Conservation (phyloP, 1,284 basidiomycete genomes). For the Moniliella sp. region DNA sequence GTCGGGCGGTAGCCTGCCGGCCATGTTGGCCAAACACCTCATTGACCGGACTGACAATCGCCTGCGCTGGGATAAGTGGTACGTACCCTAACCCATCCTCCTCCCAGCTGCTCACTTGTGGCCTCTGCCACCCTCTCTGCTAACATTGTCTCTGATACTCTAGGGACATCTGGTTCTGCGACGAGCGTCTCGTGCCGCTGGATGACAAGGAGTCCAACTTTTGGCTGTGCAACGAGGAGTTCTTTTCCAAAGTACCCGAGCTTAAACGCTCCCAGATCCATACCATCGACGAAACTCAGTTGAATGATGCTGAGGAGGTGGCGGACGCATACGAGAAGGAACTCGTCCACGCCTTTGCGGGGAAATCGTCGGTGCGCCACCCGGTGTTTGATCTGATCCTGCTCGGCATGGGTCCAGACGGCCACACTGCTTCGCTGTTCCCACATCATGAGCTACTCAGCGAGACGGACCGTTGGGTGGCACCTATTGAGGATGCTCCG, state of each 20-base stretch:
- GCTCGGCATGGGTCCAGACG: conserved; percentile 43
- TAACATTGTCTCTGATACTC: neutral
- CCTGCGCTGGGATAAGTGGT: conserved; percentile 91
- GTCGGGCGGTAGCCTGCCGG: conserved; percentile 76
- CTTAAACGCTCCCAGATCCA: conserved; percentile 54
- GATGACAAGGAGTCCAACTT: conserved; percentile 83
- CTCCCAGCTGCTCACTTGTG: neutral
- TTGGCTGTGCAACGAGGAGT: conserved; percentile 48
- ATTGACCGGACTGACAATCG: conserved; percentile 44
- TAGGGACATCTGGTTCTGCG: conserved; percentile 94
- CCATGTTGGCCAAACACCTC: conserved; percentile 51
- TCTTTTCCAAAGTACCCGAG: conserved; percentile 68
- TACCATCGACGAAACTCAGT: conserved; percentile 50
- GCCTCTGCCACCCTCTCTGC: neutral
- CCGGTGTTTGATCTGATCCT: conserved; percentile 34
- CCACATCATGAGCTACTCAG: conserved; percentile 63
- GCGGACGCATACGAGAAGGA: conserved; percentile 78
- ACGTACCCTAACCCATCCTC: conserved; percentile 19
- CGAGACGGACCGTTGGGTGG: conserved; percentile 80
- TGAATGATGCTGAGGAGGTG: conserved; percentile 53
- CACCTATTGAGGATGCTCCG: conserved; percentile 71
- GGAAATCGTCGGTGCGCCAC: conserved; percentile 27
- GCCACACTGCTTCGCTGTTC: conserved; percentile 89
- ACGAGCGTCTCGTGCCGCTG: conserved; percentile 84
- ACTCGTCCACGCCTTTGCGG: conserved; percentile 56